These are phyloP conservation scores for Tricholoma matsutake DNA, from an alignment of 768 basidiomycete species.

Conservation along the genomic window DNA sequence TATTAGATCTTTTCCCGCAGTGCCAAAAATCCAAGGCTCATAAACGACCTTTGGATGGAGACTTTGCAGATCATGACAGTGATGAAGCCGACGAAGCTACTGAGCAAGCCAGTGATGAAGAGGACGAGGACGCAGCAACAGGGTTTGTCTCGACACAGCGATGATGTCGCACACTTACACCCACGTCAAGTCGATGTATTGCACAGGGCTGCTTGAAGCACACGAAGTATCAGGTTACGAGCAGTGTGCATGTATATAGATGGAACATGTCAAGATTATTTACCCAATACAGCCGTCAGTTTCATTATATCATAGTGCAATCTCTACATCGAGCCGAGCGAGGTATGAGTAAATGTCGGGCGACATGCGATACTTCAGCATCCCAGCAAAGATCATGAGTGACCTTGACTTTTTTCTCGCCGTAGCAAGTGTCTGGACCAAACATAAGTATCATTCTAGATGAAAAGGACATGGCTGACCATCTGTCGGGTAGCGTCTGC, in stretches of 20 bases:
- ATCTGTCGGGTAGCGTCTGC: constrained; percentile 76
- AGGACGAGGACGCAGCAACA: constrained; percentile 25
- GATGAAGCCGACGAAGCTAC: constrained; percentile 3
- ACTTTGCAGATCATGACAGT: constrained; percentile 15
- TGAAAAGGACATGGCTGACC: constrained; percentile 39
- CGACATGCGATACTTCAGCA: constrained; percentile 86
- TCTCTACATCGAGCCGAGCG: constrained; percentile 81
- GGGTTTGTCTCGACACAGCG: constrained; percentile 40
- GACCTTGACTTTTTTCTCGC: constrained; percentile 81
- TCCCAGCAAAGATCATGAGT: constrained; percentile 85
- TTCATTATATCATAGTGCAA: constrained; percentile 51
- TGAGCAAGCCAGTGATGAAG: constrained; percentile 8
- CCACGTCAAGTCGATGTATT: not conserved
- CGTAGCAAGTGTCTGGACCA: constrained; percentile 53
- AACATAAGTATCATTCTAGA: constrained; percentile 12
- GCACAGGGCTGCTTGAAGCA: not conserved
- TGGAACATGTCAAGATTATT: not conserved
- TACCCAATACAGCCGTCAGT: not conserved
- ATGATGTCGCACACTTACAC: constrained; percentile 15
- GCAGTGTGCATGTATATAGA: too few species aligned
- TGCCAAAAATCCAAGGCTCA: constrained; percentile 30
- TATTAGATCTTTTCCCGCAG: constrained; percentile 18
- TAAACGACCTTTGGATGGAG: constrained; percentile 15
- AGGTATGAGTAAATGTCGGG: constrained; percentile 89
- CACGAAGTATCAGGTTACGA: too few species aligned